Conservation (phyloP, 257 asterid species). For the Ehretia macrophylla region DNA sequence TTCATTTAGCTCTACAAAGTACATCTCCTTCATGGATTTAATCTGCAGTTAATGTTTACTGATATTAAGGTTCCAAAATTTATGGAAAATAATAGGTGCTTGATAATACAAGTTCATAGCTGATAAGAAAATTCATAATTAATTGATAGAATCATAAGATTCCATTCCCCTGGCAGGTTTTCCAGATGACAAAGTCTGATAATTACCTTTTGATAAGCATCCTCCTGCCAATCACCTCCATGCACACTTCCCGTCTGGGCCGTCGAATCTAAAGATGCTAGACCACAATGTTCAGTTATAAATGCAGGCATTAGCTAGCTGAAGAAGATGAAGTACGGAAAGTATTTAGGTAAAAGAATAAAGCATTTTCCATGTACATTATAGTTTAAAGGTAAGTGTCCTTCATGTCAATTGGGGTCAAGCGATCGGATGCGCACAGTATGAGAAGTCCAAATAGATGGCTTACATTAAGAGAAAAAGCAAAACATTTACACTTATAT, state of each 20-base stretch:
- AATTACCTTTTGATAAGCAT: constrained; percentile 82
- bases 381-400: no score
- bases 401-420: no score
- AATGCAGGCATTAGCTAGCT: background rate
- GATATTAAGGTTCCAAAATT: constrained; percentile 12
- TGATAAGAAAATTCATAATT: background rate
- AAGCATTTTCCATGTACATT: no score
- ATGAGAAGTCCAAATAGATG: no score
- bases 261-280: constrained; percentile 82
- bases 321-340: background rate
- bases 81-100: constrained; percentile 7
- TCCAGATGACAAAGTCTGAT: background rate
- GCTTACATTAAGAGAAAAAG: no score
- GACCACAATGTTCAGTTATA: constrained; percentile 8
- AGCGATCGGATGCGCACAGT: no score
- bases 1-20: constrained; percentile 64
- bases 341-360: no score
- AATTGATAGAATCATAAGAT: background rate
- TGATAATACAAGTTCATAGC: no score
- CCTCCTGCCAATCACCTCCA: constrained; percentile 94
- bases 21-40: constrained; percentile 72
- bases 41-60: constrained; percentile 54
- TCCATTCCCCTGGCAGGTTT: no score
- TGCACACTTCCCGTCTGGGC: constrained; percentile 69
- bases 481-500: no score